phyloP scores from a whole-genome alignment of 805 yeast species.

The Tetrapisispora fleetii region DNA sequence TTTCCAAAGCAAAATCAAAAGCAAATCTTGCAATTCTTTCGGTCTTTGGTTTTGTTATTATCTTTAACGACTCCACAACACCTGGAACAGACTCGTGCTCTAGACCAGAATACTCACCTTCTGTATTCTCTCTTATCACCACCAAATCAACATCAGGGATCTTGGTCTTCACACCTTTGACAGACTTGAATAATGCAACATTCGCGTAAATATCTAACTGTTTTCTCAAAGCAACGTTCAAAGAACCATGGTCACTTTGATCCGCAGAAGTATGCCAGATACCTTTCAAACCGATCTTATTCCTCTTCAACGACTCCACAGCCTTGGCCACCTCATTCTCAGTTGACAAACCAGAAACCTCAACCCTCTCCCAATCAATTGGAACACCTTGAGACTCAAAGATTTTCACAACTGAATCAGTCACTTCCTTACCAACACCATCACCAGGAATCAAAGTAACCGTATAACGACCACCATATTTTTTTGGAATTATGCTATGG shows the following conservation, averaged over 20 bases:
- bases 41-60: conserved; percentile 86
- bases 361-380: conserved; percentile 83
- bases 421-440: conserved; percentile 93
- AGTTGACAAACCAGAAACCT: conserved; percentile 49
- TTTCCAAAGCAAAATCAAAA: conserved; percentile 86
- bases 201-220: conserved; percentile 94
- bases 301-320: conserved; percentile 83
- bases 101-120: conserved; percentile 97
- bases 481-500: conserved; percentile 63
- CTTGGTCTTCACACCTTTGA: conserved; percentile 89
- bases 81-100: conserved; percentile 97
- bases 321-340: conserved; percentile 68
- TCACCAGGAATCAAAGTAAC: conserved; percentile 97
- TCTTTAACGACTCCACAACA: conserved; percentile 92
- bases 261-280: conserved; percentile 83
- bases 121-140: conserved; percentile 96
- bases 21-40: conserved; percentile 98
- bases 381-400: conserved; percentile 84
- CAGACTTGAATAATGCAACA: conserved; percentile 83
- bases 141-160: conserved; percentile 85
- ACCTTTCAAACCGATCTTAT: conserved; percentile 95
- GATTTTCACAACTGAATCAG: conserved; percentile 85
- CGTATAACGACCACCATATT: conserved; percentile 89
- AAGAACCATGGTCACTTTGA: conserved; percentile 68
- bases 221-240: conserved; percentile 94